Conservation (phyloP, 1,284 basidiomycete species). For the Athelia psychrophila region DNA sequence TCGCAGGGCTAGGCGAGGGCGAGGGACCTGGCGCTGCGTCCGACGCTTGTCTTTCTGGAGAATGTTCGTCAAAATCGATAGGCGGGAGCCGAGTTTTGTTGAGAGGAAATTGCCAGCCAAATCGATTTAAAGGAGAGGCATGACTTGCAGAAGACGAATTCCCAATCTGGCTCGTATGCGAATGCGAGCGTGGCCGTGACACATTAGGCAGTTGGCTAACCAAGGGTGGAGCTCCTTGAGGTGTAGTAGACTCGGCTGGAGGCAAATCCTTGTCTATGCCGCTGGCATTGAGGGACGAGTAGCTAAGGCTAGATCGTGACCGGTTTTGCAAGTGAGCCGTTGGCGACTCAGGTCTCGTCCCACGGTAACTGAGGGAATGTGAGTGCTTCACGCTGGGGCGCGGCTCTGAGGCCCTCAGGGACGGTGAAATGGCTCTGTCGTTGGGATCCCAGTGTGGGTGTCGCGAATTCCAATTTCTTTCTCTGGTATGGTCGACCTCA, state of each 20-base stretch:
- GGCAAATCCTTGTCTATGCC: neutral
- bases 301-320: neutral
- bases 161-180: neutral
- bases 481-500: constrained; percentile 38
- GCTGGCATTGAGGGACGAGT: neutral
- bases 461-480: constrained; percentile 61
- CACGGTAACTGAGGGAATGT: constrained; percentile 16
- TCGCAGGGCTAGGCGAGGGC: constrained; percentile 20
- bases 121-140: constrained; percentile 22
- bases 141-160: constrained; percentile 13
- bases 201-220: no score
- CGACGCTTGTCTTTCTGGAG: constrained; percentile 18
- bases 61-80: constrained; percentile 34
- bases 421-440: constrained; percentile 10
- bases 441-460: constrained; percentile 44
- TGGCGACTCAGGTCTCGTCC: constrained; percentile 17
- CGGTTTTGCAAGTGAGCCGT: constrained; percentile 5
- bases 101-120: constrained; percentile 40
- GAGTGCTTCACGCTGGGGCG: constrained; percentile 12
- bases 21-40: constrained; percentile 3
- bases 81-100: constrained; percentile 32
- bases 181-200: neutral
- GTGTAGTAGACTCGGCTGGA: constrained; percentile 9
- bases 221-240: constrained; percentile 9
- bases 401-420: constrained; percentile 15